These are phyloP conservation scores for Oryza australiensis DNA, from an alignment of 176 grass and related monocot genomes.

Conservation along the genomic window DNA sequence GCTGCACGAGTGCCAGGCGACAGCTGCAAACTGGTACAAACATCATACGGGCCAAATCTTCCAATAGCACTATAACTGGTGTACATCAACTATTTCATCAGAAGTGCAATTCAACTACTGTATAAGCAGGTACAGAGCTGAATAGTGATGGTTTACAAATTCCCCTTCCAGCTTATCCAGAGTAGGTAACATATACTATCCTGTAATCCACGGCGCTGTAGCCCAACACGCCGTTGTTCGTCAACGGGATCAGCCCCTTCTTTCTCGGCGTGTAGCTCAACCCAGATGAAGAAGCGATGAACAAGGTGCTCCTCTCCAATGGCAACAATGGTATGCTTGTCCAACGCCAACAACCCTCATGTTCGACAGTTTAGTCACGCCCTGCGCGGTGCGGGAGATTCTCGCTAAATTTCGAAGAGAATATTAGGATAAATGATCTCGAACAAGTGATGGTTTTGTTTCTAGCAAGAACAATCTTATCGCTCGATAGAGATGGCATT, in stretches of 20 bases:
- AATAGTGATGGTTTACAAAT: slow-evolving; percentile 33
- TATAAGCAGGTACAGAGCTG: slow-evolving; percentile 39
- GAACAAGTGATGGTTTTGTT: background rate
- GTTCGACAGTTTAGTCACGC: no score
- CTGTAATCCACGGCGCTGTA: slow-evolving; percentile 68
- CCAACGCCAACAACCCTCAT: no score
- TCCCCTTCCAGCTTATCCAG: slow-evolving; percentile 25
- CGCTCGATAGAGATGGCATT: background rate
- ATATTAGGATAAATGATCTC: background rate
- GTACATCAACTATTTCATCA: background rate
- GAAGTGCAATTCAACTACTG: slow-evolving; percentile 40
- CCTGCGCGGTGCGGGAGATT: no score
- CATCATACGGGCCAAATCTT: background rate
- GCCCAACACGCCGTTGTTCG: slow-evolving; percentile 72
- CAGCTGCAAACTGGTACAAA: background rate
- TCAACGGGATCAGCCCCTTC: slow-evolving; percentile 78
- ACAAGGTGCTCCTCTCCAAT: slow-evolving; percentile 20
- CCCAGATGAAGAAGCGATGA: slow-evolving; percentile 54
- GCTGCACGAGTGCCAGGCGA: no score
- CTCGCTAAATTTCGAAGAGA: background rate
- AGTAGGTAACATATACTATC: no score
- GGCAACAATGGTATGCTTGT: slow-evolving; percentile 23
- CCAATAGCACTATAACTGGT: background rate
- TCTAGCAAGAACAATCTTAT: background rate
- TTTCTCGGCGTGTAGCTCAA: slow-evolving; percentile 65